Evolutionary conservation across 1,284 basidiomycete species (phyloP), one percentile per base, ranked within the genome.

Genomic region (Heliocybe sulcata): DNA sequence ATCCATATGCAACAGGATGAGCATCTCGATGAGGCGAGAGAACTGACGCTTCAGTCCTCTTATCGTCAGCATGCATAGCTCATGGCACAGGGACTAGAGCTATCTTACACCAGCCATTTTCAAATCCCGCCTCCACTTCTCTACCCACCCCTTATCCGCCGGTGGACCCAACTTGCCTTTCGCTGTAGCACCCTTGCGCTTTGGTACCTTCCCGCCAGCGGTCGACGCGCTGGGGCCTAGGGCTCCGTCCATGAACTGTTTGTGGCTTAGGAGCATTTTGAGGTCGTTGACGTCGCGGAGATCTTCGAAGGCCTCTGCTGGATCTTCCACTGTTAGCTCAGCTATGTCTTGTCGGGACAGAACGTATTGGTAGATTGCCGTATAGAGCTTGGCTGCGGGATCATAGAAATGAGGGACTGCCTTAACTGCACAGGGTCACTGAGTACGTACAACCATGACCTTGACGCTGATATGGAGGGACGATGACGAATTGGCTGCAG

Each of bases 301-400:
- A 65, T 97, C 93, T 67, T 97, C 94, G 65, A 97, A 96, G 9
- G 91, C 89, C 70, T 99, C 96, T 0, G 93, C 93, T 0, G 96
- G 96, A 67, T 99, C 96, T 73, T 99, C 96, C 20, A 99, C 90
- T 0, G 94, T 98, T 53, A 99, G 75, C 69, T 99, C 96, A 10
- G 87, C 84, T 31, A 98, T 84, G 45, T 80, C 74, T 0, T 83
- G 72, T 38, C 83, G 79, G 6, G 77, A 72, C 35, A 92, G 71
- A 52, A 91, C 80, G 65, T 90, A 81, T 63, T 87, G 80, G 72
- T 95, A 96, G 47, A 96, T 88, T 1, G 92, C 83, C 27, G 76
- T 83, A 75, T 98, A 99, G 11, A 99, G 82, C 57, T 87, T 85
- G 53, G 94, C 92, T 94, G 63, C 35, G 23, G 22, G 20, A n/a